These are phyloP conservation scores for Sarocladiaceae sp. DNA, from an alignment of 2,329 filamentous ascomycete species.

Conservation along the genomic window DNA sequence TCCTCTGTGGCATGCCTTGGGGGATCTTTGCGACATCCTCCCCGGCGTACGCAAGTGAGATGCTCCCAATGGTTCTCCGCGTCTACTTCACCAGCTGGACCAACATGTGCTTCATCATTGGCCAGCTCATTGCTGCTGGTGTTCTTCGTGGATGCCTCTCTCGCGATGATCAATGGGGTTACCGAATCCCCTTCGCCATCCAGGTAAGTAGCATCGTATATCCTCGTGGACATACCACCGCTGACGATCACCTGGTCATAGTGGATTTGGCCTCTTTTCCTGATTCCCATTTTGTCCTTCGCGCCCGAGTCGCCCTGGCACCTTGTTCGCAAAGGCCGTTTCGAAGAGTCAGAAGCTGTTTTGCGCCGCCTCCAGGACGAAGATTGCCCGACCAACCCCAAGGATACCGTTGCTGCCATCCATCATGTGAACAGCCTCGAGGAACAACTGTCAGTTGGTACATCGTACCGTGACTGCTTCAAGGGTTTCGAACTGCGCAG, in stretches of 20 bases:
- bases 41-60: slow-evolving; percentile 36
- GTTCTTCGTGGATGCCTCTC: slow-evolving; percentile 9
- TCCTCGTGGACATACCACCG: too few species aligned
- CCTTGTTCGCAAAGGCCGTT: slow-evolving; percentile 8
- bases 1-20: slow-evolving; percentile 37
- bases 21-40: slow-evolving; percentile 32
- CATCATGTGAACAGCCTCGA: slow-evolving; percentile 70
- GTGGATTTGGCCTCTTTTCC: slow-evolving; percentile 35
- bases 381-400: background rate
- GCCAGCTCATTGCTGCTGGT: slow-evolving; percentile 30
- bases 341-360: slow-evolving; percentile 8
- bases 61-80: slow-evolving; percentile 25
- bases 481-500: slow-evolving; percentile 34
- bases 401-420: slow-evolving; percentile 3
- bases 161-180: slow-evolving; percentile 30
- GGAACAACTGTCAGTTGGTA: slow-evolving; percentile 57
- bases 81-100: slow-evolving; percentile 32
- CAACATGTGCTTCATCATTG: slow-evolving; percentile 36
- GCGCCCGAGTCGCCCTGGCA: slow-evolving; percentile 27
- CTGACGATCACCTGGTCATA: background rate
- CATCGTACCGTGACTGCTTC: slow-evolving; percentile 37
- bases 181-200: slow-evolving; percentile 34
- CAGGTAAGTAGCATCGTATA: slow-evolving; percentile 20
- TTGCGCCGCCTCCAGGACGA: slow-evolving; percentile 1
- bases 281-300: slow-evolving; percentile 28